Percentiles rank a stretch among this genome's conserved stretches.
phyloP scores from a whole-genome alignment of 1,284 basidiomycete genomes.

The Phaffia rhodozyma region DNA sequence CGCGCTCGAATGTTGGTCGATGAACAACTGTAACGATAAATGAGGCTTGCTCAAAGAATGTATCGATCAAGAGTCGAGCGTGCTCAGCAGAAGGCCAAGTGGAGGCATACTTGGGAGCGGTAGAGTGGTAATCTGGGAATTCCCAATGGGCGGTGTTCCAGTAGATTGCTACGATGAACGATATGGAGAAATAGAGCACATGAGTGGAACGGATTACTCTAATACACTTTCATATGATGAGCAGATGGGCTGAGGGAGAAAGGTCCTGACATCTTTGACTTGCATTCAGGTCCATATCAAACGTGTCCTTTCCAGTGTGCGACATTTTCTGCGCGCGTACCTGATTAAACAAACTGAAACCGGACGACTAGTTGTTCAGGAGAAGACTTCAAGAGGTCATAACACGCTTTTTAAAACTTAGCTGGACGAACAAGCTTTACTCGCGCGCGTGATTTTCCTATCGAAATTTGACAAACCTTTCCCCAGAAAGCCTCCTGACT shows the following conservation, averaged over 20 bases:
- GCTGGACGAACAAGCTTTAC: neutral
- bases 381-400: neutral
- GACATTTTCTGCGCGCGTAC: too few species aligned
- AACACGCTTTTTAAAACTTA: neutral
- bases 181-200: neutral
- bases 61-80: conserved; percentile 47
- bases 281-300: neutral
- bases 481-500: conserved; percentile 3
- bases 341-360: too few species aligned
- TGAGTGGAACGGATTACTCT: neutral
- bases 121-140: neutral
- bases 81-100: conserved; percentile 44
- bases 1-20: conserved; percentile 56
- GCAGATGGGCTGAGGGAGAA: neutral
- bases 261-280: conserved; percentile 6
- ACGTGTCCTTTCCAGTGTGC: neutral
- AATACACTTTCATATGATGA: neutral
- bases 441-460: neutral
- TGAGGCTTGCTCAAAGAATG: conserved; percentile 57
- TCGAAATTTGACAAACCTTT: conserved; percentile 6
- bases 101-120: neutral
- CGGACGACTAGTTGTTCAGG: conserved; percentile 5
- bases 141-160: conserved; percentile 2
- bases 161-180: neutral
- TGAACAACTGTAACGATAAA: conserved; percentile 60